These are phyloP conservation scores for Cladosporium cucumerinum DNA, from an alignment of 2,329 filamentous ascomycete species.

Conservation along the genomic window DNA sequence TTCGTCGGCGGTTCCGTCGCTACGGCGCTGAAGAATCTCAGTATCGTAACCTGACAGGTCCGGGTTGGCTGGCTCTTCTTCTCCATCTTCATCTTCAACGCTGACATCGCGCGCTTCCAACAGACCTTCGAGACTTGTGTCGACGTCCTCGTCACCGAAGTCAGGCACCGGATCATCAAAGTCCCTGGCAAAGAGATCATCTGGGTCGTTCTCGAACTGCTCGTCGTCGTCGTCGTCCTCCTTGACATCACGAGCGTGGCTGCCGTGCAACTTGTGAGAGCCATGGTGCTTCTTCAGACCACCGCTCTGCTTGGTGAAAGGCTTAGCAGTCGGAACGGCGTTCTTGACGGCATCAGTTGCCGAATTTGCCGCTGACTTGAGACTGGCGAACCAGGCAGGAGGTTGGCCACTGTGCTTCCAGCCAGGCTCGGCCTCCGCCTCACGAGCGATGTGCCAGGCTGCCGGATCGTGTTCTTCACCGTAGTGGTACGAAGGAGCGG, in stretches of 20 bases:
- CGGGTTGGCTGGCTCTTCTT: background rate
- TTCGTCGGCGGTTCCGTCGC: background rate
- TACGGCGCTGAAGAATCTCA: background rate
- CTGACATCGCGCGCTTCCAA: background rate
- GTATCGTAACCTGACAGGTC: background rate
- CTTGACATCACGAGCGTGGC: conserved; percentile 2
- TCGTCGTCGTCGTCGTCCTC: background rate
- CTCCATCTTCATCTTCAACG: background rate
- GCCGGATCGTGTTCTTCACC: conserved; percentile 14
- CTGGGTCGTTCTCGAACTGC: background rate
- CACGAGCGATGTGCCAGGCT: conserved; percentile 12
- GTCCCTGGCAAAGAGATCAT: background rate
- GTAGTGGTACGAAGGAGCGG: conserved; percentile 15
- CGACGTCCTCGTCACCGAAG: conserved; percentile 1
- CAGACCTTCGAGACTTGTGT: background rate
- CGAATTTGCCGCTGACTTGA: background rate
- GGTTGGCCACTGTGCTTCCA: background rate
- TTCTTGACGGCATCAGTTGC: background rate
- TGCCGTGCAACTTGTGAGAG: background rate
- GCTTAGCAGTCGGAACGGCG: background rate
- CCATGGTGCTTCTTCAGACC: background rate
- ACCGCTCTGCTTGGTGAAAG: background rate
- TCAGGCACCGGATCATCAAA: background rate
- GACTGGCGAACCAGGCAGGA: background rate
- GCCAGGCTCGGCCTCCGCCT: background rate